Percentiles rank a stretch among this genome's conserved stretches.
Conservation (phyloP, 148 eudicot species). For the Vaccinium vitisidaea region DNA sequence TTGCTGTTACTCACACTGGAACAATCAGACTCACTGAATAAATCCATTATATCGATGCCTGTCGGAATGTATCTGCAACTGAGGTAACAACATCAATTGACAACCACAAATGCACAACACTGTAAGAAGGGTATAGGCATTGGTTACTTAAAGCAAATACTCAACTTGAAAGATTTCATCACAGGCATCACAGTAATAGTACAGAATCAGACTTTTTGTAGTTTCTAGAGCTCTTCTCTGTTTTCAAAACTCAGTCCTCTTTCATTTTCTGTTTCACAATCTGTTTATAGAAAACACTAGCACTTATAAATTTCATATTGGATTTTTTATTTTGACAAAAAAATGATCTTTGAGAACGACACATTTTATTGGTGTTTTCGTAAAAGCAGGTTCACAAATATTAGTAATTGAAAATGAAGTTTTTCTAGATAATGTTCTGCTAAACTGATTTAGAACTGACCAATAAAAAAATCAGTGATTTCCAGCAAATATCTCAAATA, state of each 20-base stretch:
- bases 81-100: slow-evolving; percentile 12
- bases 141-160: not conserved
- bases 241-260: not conserved
- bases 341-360: not conserved
- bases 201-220: not conserved
- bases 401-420: not conserved
- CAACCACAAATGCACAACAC: not conserved
- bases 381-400: not conserved
- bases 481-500: not conserved
- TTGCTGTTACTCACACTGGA: slow-evolving; percentile 76
- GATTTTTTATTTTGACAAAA: not conserved
- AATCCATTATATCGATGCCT: slow-evolving; percentile 47
- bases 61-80: slow-evolving; percentile 15
- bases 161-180: not conserved
- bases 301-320: not conserved
- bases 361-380: not conserved
- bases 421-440: not conserved
- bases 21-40: slow-evolving; percentile 65
- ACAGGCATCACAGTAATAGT: not conserved
- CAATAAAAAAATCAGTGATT: not conserved
- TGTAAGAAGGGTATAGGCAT: not conserved
- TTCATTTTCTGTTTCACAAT: not conserved
- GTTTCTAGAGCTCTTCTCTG: not conserved
- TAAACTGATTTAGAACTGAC: not conserved
- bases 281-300: not conserved